phyloP scores from a whole-genome alignment of 768 basidiomycete genomes.

The Macrolepiota albuminosa region DNA sequence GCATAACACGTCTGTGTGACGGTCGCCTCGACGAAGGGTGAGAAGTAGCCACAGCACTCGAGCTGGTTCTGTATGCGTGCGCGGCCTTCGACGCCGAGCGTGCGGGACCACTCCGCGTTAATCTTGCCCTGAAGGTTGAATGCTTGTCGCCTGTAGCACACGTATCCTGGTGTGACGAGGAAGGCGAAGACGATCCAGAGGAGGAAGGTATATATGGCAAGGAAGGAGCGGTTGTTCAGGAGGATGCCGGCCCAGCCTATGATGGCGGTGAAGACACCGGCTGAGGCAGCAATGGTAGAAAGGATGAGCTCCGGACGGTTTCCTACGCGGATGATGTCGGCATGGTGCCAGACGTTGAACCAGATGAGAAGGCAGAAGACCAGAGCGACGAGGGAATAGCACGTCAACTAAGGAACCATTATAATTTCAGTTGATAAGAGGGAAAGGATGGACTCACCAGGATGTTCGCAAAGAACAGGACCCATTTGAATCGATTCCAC shows the following conservation, averaged over 20 bases:
- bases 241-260: conserved; percentile 81
- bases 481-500: conserved; percentile 88
- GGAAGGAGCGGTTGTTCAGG: conserved; percentile 82
- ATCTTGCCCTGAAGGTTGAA: conserved; percentile 71
- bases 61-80: conserved; percentile 70
- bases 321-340: conserved; percentile 66
- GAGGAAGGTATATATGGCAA: conserved; percentile 72
- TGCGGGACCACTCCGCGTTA: conserved; percentile 67
- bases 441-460: conserved; percentile 25
- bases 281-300: conserved; percentile 59
- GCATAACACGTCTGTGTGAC: conserved; percentile 70
- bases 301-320: conserved; percentile 64
- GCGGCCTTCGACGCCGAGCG: conserved; percentile 53
- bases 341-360: conserved; percentile 68
- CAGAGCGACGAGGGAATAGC: conserved; percentile 56
- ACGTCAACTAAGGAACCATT: conserved; percentile 32
- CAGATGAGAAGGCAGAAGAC: conserved; percentile 67
- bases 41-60: conserved; percentile 76
- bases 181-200: conserved; percentile 73
- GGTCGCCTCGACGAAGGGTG: conserved; percentile 76
- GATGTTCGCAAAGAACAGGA: conserved; percentile 61
- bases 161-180: conserved; percentile 72
- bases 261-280: conserved; percentile 61
- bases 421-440: not conserved
- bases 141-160: conserved; percentile 61